A percentile compares a stretch with the other conserved stretches of the same genome.
Evolutionary conservation across 345 rosid genomes (phyloP).

Genomic region (Moringa oleifera): DNA sequence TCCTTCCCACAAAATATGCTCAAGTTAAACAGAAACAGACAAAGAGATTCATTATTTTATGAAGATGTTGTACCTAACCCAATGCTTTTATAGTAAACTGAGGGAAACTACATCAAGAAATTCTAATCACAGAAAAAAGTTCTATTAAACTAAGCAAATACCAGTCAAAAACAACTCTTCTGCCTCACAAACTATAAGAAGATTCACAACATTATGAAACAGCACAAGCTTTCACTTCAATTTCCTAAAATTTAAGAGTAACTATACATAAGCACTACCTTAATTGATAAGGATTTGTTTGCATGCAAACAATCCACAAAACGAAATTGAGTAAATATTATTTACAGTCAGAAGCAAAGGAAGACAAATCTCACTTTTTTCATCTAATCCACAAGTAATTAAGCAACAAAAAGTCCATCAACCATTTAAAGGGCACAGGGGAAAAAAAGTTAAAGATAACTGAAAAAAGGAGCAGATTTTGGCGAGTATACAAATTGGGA

Average conservation of each 20-base stretch:
- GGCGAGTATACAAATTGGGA: constrained; percentile 4
- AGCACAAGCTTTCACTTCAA: neutral
- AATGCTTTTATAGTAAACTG: too few species aligned
- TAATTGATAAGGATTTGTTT: neutral
- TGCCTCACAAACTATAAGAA: neutral
- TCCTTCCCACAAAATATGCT: neutral
- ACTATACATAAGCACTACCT: neutral
- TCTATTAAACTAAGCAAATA: neutral
- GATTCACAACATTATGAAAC: neutral
- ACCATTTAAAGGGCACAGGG: neutral
- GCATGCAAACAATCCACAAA: neutral
- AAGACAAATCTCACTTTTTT: neutral
- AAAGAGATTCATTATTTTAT: neutral
- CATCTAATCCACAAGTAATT: constrained; percentile 14
- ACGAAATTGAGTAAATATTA: constrained; percentile 12
- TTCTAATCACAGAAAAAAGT: neutral
- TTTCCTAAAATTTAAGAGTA: neutral
- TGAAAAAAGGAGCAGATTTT: neutral
- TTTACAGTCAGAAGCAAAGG: constrained; percentile 19
- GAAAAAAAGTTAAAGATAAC: neutral
- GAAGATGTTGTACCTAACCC: neutral
- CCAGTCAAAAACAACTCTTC: neutral
- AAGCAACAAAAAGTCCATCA: constrained; percentile 12
- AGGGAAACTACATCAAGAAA: neutral
- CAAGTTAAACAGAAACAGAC: too few species aligned